A percentile compares a stretch with the other conserved stretches of the same genome.
Evolutionary conservation across 2,329 filamentous ascomycete genomes (phyloP).

Genomic region (Didymella pinodella): DNA sequence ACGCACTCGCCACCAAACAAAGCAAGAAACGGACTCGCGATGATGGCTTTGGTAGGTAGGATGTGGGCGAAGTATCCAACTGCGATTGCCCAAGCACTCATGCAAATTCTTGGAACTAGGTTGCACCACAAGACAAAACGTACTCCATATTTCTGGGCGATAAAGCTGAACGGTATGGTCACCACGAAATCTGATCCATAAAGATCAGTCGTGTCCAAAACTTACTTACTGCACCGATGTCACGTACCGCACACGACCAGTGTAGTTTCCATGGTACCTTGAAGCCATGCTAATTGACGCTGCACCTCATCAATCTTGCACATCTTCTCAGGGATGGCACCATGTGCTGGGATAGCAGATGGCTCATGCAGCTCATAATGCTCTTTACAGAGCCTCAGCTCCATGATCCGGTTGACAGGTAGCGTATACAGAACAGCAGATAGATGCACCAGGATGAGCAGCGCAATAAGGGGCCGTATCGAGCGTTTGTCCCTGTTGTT

Average conservation of each 20-base stretch:
- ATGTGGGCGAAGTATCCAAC: slow-evolving; percentile 40
- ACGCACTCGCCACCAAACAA: slow-evolving; percentile 50
- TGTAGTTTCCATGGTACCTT: slow-evolving; percentile 55
- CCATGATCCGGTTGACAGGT: slow-evolving; percentile 49
- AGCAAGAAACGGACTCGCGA: slow-evolving; percentile 42
- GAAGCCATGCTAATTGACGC: slow-evolving; percentile 60
- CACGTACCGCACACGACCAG: slow-evolving; percentile 47
- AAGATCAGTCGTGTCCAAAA: slow-evolving; percentile 20
- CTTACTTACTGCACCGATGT: background rate
- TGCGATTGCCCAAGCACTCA: slow-evolving; percentile 43
- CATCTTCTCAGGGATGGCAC: slow-evolving; percentile 58
- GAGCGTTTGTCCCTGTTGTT: slow-evolving; percentile 14
- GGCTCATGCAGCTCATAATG: slow-evolving; percentile 58
- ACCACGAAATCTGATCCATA: slow-evolving; percentile 41
- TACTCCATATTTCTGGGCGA: slow-evolving; percentile 43
- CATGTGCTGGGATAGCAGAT: slow-evolving; percentile 44
- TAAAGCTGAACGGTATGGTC: slow-evolving; percentile 47
- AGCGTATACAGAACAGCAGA: slow-evolving; percentile 47
- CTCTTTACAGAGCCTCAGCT: slow-evolving; percentile 55
- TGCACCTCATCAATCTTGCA: slow-evolving; percentile 65
- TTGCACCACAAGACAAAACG: slow-evolving; percentile 44
- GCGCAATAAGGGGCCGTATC: slow-evolving; percentile 41
- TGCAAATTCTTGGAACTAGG: slow-evolving; percentile 40
- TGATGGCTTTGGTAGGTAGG: slow-evolving; percentile 43
- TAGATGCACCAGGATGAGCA: slow-evolving; percentile 47